Percentiles rank a stretch among this genome's conserved stretches.
These are phyloP conservation scores for Podaxis sp. DNA, from an alignment of 768 basidiomycete genomes.

Conservation along the genomic window DNA sequence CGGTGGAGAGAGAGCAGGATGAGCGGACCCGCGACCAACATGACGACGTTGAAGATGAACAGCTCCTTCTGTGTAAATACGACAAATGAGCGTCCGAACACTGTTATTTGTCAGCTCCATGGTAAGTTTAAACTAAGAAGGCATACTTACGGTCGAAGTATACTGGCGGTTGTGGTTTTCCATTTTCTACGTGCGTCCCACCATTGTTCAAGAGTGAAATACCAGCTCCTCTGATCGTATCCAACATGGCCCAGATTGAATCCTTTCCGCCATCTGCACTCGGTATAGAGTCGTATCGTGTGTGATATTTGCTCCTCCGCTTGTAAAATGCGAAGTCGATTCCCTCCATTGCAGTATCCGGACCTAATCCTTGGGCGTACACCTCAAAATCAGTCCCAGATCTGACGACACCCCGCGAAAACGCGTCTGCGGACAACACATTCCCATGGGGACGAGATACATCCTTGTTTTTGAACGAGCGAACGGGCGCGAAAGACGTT, in stretches of 20 bases:
- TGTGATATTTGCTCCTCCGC: conserved; percentile 70
- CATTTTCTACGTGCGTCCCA: conserved; percentile 20
- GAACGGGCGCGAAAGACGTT: conserved; percentile 52
- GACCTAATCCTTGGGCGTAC: conserved; percentile 41
- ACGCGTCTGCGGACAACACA: conserved; percentile 62
- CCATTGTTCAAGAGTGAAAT: conserved; percentile 50
- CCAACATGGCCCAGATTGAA: conserved; percentile 71
- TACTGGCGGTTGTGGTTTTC: conserved; percentile 36
- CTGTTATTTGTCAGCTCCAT: conserved; percentile 30
- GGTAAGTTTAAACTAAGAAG: not conserved
- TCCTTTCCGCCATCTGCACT: conserved; percentile 46
- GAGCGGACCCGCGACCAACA: conserved; percentile 56
- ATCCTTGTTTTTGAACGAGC: conserved; percentile 40
- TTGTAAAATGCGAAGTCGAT: conserved; percentile 75
- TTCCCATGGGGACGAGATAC: conserved; percentile 67
- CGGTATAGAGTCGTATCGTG: conserved; percentile 62
- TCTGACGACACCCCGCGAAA: conserved; percentile 54
- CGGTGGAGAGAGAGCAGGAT: conserved; percentile 40
- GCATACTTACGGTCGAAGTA: conserved; percentile 65
- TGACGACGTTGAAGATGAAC: conserved; percentile 49
- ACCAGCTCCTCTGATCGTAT: conserved; percentile 50
- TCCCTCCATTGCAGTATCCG: conserved; percentile 44
- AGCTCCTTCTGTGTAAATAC: conserved; percentile 50
- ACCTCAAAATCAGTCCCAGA: conserved; percentile 69
- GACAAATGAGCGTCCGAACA: conserved; percentile 51